Evolutionary conservation across 352 stramenopile species (phyloP), one percentile per base, ranked within the genome.

Genomic region (Thalassiosira livingstoniorum): DNA sequence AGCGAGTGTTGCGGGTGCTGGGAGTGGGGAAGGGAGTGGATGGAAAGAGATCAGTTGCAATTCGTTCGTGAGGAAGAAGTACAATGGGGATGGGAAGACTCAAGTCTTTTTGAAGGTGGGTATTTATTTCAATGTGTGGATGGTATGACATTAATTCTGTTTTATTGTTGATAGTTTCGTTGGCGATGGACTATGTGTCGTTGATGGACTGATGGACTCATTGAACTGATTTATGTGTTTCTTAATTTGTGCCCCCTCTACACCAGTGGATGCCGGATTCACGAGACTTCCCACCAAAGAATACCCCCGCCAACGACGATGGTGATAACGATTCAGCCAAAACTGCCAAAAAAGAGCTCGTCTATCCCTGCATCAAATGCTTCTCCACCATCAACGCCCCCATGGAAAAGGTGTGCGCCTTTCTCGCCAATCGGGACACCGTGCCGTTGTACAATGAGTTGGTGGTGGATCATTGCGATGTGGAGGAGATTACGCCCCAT

Each of bases 201-300:
- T 69, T 25, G 18, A 69, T 61, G 32, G 32, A 60, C 21, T n/a
- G n/a, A 65, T 55, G 67, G 25, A 25, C 10, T 66, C 57, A 23
- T 42, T 66, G 23, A 66, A 42, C 13, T 32, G 37, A 45, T 34
- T 32, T 15, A 29, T 67, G 23, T 67, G 29, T 5, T 32, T 18
- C 63, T 57, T 47, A 55, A 34, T 78, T 37, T 57, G 39, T 34
- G 53, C 4, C 43, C 63, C 64, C n/a, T n/a, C n/a, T n/a, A n/a
- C n/a, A n/a, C n/a, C 27, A 87, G 78, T 94, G 88, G 88, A 92
- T 94, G 87, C 77, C 82, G n/a, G 90, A 94, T 73, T 87, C 87
- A 27, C 74, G 90, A n/a, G n/a, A n/a, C n/a, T n/a, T n/a, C n/a
- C n/a, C n/a, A n/a, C n/a, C n/a, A n/a, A n/a, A n/a, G n/a, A n/a